Base-by-base conservation (phyloP, 495 filamentous ascomycete genomes). In the Geoglossum glabrum region DNA sequence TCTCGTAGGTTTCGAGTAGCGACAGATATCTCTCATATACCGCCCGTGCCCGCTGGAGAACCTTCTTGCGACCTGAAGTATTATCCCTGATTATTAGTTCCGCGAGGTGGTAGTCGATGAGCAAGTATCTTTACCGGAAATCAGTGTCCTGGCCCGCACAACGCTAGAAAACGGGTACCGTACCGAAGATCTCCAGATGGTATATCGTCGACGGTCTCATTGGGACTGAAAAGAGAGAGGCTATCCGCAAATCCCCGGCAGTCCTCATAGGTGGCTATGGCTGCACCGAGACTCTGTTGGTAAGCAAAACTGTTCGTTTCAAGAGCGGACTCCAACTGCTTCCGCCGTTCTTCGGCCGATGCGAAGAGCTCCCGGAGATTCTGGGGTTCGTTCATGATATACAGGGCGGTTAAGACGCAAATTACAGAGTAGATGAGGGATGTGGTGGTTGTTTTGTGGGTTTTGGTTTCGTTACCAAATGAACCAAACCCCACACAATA, bases 121-220 rank as follows among this genome's bases (percentile, higher is more conserved):
- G 71, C 60, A 90, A 72, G 64, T 83, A 90, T 64, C 82, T 86
- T 60, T 43, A 36, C 5, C 23, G 46, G 68, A 63, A 15, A 26
- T 52, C 17, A 52, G 30, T 13, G 5, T 28, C 21, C 28, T 8
- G 28, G 5, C 28, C 49, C 17, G n/a, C 15, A 13, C 23, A 31
- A 21, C 28, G 28, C 49, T 5, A 52, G 49, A 21, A 28, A 31
- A 5, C 1, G 5, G 23, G 64, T 61, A 58, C 65, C 60, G 64
- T 77, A 95, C 77, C 83, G 85, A 46, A 98, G 68, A 68, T 92
- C 81, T n/a, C 74, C 76, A 11, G 89, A 90, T 11, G 85, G 74
- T 30, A 97, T 72, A 73, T 98, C 92, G 57, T 97, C 93, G 33
- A 95, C 69, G 1, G 78, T 76, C 66, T 98, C 92, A 68, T 98